These are phyloP conservation scores for Cytospora paraplurivora DNA, from an alignment of 2,329 filamentous ascomycete species.

Conservation along the genomic window DNA sequence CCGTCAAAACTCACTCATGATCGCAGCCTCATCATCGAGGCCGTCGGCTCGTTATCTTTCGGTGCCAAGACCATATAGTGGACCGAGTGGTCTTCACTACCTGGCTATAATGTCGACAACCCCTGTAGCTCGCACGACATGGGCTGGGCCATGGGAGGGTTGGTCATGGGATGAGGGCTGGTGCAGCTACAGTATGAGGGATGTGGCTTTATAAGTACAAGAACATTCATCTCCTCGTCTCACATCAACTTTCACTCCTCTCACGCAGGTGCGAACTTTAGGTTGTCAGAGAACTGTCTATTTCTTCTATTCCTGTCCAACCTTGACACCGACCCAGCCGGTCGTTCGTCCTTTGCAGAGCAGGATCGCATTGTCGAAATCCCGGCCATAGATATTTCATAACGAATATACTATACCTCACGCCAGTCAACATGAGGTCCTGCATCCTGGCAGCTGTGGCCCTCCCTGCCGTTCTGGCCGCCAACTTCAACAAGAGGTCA, in stretches of 20 bases:
- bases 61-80: slow-evolving; percentile 10
- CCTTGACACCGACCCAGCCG: background rate
- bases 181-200: background rate
- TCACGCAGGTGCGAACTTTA: background rate
- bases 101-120: background rate
- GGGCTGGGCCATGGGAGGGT: background rate
- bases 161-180: background rate
- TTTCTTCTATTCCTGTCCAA: background rate
- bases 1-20: background rate
- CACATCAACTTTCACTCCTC: background rate
- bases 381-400: background rate
- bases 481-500: slow-evolving; percentile 9
- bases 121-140: slow-evolving; percentile 8
- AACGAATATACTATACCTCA: background rate
- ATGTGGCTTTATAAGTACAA: slow-evolving; percentile 10
- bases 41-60: background rate
- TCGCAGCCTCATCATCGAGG: background rate
- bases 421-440: slow-evolving; percentile 3
- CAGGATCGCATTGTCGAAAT: slow-evolving; percentile 1
- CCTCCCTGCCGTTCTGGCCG: slow-evolving; percentile 11
- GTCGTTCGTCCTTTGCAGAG: slow-evolving; percentile 2
- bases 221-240: background rate
- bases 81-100: slow-evolving; percentile 12
- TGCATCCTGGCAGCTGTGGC: slow-evolving; percentile 15
- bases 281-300: background rate